Percentiles rank a stretch among this genome's conserved stretches.
phyloP scores from a whole-genome alignment of 1,139 yeast genomes.

The Suzukiozyma palmioleophila region DNA sequence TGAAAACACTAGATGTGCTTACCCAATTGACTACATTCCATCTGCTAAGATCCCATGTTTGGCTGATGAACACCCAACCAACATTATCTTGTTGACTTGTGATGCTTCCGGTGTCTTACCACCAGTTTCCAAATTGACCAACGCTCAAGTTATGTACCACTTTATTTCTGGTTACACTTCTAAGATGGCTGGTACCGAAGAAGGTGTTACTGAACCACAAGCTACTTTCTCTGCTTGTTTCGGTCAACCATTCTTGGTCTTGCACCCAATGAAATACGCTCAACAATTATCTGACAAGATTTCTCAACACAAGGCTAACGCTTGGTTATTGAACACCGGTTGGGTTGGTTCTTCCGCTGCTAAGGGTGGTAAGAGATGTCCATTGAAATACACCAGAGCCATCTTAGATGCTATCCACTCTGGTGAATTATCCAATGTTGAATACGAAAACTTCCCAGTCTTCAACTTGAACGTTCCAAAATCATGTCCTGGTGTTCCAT shows the following conservation, averaged over 20 bases:
- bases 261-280: constrained; percentile 98
- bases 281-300: constrained; percentile 95
- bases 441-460: constrained; percentile 79
- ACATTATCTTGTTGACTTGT: constrained; percentile 89
- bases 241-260: constrained; percentile 97
- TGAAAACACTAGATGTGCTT: constrained; percentile 97
- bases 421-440: constrained; percentile 77
- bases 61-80: constrained; percentile 87
- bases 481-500: constrained; percentile 76
- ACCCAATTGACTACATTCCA: constrained; percentile 96
- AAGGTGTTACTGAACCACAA: constrained; percentile 97
- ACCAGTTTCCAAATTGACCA: constrained; percentile 90
- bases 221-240: constrained; percentile 98
- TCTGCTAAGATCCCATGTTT: constrained; percentile 94
- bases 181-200: constrained; percentile 99
- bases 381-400: constrained; percentile 96
- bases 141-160: constrained; percentile 98
- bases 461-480: constrained; percentile 89
- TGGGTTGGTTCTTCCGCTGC: constrained; percentile 96
- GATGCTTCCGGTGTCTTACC: constrained; percentile 98
- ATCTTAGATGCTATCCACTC: constrained; percentile 93
- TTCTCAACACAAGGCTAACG: constrained; percentile 80
- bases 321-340: constrained; percentile 97
- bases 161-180: constrained; percentile 98
- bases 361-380: constrained; percentile 96